Percentiles rank a stretch among this genome's conserved stretches.
Evolutionary conservation across 441 rosid species (phyloP).

Genomic region (Adansonia grandidieri): DNA sequence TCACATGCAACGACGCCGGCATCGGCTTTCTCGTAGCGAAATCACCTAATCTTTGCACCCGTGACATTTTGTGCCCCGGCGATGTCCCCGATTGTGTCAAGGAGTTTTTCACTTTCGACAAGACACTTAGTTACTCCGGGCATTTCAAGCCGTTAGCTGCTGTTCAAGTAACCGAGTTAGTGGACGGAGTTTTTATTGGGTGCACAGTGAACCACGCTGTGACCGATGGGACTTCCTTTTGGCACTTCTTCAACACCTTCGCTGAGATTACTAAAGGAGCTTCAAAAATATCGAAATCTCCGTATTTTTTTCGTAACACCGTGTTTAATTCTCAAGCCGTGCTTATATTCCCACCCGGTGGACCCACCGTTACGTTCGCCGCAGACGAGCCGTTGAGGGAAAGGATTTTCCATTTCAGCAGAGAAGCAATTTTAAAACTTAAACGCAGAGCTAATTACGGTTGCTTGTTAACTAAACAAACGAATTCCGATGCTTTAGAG

Average conservation of each 20-base stretch:
- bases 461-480: conserved; percentile 22
- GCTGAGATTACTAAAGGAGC: conserved; percentile 68
- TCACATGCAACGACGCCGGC: conserved; percentile 80
- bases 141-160: conserved; percentile 71
- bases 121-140: conserved; percentile 71
- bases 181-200: conserved; percentile 78
- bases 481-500: conserved; percentile 41
- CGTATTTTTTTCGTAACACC: conserved; percentile 64
- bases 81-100: conserved; percentile 68
- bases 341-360: conserved; percentile 70
- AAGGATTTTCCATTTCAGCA: conserved; percentile 76
- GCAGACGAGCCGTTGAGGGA: conserved; percentile 78
- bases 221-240: conserved; percentile 85
- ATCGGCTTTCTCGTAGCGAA: conserved; percentile 62
- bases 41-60: conserved; percentile 48
- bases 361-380: conserved; percentile 73
- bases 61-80: conserved; percentile 49
- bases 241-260: conserved; percentile 89
- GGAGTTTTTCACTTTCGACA: conserved; percentile 67
- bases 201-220: conserved; percentile 82
- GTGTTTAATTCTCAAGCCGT: conserved; percentile 66
- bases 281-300: conserved; percentile 48
- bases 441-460: conserved; percentile 62
- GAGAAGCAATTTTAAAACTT: conserved; percentile 63
- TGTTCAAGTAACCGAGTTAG: conserved; percentile 78